These are phyloP conservation scores for Cyberlindnera misumaiensis DNA, from an alignment of 805 yeast genomes.

Conservation along the genomic window DNA sequence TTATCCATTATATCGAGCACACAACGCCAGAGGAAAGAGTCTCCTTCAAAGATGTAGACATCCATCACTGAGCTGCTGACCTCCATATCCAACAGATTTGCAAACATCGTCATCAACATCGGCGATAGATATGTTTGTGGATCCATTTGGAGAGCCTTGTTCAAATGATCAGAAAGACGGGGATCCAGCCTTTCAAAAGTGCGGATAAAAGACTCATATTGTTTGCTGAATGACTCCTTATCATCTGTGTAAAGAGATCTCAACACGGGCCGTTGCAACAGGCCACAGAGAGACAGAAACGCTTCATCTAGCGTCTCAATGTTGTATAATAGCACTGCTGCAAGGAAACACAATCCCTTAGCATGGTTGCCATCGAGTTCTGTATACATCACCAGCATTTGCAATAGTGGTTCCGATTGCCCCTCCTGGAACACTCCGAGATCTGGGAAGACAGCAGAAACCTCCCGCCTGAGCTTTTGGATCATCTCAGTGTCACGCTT, in stretches of 20 bases:
- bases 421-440: constrained; percentile 31
- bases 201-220: constrained; percentile 40
- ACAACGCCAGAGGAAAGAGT: constrained; percentile 44
- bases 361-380: constrained; percentile 25
- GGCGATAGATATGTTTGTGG: constrained; percentile 38
- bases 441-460: constrained; percentile 29
- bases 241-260: constrained; percentile 24
- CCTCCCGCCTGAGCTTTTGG: constrained; percentile 16
- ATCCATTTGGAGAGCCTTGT: constrained; percentile 29
- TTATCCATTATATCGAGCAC: constrained; percentile 45
- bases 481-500: constrained; percentile 4
- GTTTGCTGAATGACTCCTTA: constrained; percentile 24
- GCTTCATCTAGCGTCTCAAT: constrained; percentile 30
- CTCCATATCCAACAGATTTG: constrained; percentile 40
- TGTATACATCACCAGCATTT: constrained; percentile 28
- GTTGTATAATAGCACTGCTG: constrained; percentile 35
- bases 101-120: constrained; percentile 38
- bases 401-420: constrained; percentile 26
- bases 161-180: constrained; percentile 44
- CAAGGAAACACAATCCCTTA: constrained; percentile 31
- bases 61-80: constrained; percentile 46
- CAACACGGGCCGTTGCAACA: constrained; percentile 30
- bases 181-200: constrained; percentile 39
- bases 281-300: constrained; percentile 33
- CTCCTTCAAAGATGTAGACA: constrained; percentile 56